Evolutionary conservation across 1,284 basidiomycete species (phyloP), one percentile per base, ranked within the genome.

Genomic region (Cutaneotrichosporon sp.): DNA sequence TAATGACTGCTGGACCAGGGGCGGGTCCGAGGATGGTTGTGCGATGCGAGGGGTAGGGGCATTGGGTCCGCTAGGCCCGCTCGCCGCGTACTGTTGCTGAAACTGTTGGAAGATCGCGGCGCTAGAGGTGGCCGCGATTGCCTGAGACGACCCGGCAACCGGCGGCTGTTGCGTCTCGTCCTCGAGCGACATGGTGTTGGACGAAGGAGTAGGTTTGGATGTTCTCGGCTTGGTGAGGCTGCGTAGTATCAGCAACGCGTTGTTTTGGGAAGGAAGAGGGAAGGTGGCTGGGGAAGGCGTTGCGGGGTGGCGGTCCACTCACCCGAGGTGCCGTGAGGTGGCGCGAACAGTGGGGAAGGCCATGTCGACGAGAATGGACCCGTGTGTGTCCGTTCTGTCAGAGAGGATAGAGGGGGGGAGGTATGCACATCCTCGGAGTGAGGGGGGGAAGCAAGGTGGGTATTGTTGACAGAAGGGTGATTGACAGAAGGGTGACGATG

Each of bases 81-180:
- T 27, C 31, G 50, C 8, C 10, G 54, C 43, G 43, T 46, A 47
- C 38, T 47, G 38, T 13, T 46, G 25, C n/a, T 45, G 36, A 3
- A 46, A 45, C 29, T 56, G 43, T 18, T 47, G 42, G 3, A 47
- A 18, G 20, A 56, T 33, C 14, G 24, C 27, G 13, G 54, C 38
- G 16, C 38, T 42, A 8, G 38, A 42, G 22, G 31, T 31, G 7
- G 47, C 20, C 4, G 14, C 34, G 7, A 25, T 6, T 9, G 51
- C 27, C 29, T 43, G 58, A 14, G 50, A 36, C 16, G 51, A 36
- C 22, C 31, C 33, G 16, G 50, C 50, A 13, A 53, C 42, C 9
- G 20, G 43, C 0, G 65, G 65, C 59, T 66, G 65, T 45, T 63
- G 65, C 7, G 51, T 58, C 54, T 66, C 65, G 27, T 66, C 65